phyloP scores from a whole-genome alignment of 495 filamentous ascomycete species.

The Penicillium desertorum region DNA sequence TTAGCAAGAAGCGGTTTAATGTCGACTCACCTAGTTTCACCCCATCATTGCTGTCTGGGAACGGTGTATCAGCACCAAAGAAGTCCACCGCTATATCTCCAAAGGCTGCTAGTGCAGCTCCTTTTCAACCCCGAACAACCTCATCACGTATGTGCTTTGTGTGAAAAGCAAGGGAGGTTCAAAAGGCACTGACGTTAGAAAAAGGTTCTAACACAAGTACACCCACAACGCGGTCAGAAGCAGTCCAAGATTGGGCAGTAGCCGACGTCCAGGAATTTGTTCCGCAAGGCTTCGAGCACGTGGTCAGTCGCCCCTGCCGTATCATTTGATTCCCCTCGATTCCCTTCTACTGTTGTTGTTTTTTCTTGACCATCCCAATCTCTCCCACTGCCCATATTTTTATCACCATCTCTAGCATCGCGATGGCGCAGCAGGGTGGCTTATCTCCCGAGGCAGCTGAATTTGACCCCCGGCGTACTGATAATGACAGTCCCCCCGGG shows the following conservation, averaged over 20 bases:
- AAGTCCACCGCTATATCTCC: constrained; percentile 75
- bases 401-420: background rate
- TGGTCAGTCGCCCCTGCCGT: constrained; percentile 50
- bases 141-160: constrained; percentile 40
- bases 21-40: constrained; percentile 97
- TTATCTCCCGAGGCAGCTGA: constrained; percentile 28
- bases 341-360: background rate
- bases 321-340: constrained; percentile 11
- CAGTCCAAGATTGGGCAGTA: constrained; percentile 54
- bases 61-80: constrained; percentile 49
- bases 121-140: constrained; percentile 72
- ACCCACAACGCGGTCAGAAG: constrained; percentile 53
- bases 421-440: background rate
- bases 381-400: background rate
- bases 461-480: constrained; percentile 11
- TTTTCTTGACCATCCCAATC: background rate
- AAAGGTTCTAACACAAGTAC: constrained; percentile 46
- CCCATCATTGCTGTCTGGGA: constrained; percentile 58
- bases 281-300: constrained; percentile 71
- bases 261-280: constrained; percentile 75
- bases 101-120: constrained; percentile 83
- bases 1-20: constrained; percentile 79
- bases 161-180: background rate
- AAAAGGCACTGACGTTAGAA: constrained; percentile 30
- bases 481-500: background rate